phyloP scores from a whole-genome alignment of 768 basidiomycete species.

The Tulasnella sp. region DNA sequence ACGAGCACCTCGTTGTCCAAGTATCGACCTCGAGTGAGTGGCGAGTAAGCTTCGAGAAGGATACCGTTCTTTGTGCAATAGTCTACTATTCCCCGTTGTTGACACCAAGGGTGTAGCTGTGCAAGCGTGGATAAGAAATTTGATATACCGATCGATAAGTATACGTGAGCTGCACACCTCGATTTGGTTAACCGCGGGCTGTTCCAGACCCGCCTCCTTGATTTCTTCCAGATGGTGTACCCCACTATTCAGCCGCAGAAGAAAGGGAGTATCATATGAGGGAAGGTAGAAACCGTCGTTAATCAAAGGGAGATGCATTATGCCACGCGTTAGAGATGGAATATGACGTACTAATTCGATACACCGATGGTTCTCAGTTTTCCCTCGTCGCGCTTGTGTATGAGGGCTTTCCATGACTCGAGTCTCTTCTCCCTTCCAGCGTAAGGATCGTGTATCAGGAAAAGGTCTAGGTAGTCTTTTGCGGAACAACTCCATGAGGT shows the following conservation, averaged over 20 bases:
- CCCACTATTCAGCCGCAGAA: slow-evolving; percentile 50
- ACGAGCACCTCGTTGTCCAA: slow-evolving; percentile 59
- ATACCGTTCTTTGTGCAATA: slow-evolving; percentile 69
- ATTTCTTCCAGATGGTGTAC: slow-evolving; percentile 78
- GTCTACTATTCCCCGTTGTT: slow-evolving; percentile 73
- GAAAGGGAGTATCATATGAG: background rate
- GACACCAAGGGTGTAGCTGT: slow-evolving; percentile 83
- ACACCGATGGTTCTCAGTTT: slow-evolving; percentile 77
- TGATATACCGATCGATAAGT: background rate
- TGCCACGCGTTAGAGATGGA: background rate
- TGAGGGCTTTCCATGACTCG: slow-evolving; percentile 70
- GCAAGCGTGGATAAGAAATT: background rate
- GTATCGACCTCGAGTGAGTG: slow-evolving; percentile 59
- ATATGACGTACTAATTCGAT: slow-evolving; percentile 72
- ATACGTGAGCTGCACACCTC: slow-evolving; percentile 55
- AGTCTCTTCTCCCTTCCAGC: slow-evolving; percentile 67
- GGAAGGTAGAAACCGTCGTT: background rate
- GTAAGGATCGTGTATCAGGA: slow-evolving; percentile 74
- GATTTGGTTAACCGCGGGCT: slow-evolving; percentile 79
- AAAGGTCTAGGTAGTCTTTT: slow-evolving; percentile 69
- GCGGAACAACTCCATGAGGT: slow-evolving; percentile 33
- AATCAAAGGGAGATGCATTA: slow-evolving; percentile 14
- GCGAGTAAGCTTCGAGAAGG: slow-evolving; percentile 73
- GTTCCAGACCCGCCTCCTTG: slow-evolving; percentile 58
- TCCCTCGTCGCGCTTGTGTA: slow-evolving; percentile 62